Percentiles rank a stretch among this genome's conserved stretches.
Evolutionary conservation across 192 early-diverging fungal genomes (phyloP).

Genomic region (Gamsiella multidivaricata): DNA sequence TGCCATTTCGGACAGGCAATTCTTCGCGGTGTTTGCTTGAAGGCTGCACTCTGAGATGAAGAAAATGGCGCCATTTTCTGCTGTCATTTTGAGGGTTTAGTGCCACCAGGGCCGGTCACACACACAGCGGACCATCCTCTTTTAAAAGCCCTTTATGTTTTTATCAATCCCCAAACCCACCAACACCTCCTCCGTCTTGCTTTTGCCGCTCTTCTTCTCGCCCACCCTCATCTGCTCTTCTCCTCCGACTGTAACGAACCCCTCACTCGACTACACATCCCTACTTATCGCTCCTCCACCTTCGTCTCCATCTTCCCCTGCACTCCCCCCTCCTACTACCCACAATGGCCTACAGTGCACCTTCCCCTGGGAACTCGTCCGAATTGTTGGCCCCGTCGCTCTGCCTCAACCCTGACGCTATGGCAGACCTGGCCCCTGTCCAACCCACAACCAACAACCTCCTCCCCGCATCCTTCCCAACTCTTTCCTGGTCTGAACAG

Average conservation of each 20-base stretch:
- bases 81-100: too few species aligned
- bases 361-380: background rate
- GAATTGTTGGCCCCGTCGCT: conserved; percentile 33
- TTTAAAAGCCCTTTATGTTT: too few species aligned
- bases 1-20: too few species aligned
- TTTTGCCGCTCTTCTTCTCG: background rate
- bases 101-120: background rate
- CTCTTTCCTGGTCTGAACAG: conserved; percentile 32
- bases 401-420: conserved; percentile 41
- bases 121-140: background rate
- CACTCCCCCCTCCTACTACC: background rate
- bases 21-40: background rate
- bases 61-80: conserved; percentile 4
- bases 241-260: background rate
- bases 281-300: background rate
- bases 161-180: too few species aligned
- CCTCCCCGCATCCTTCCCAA: conserved; percentile 20
- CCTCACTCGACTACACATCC: background rate
- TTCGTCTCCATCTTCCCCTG: too few species aligned
- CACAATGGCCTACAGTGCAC: conserved; percentile 6
- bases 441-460: conserved; percentile 22
- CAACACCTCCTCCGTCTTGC: too few species aligned
- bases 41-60: background rate
- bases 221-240: background rate
- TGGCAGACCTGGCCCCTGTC: conserved; percentile 36